Evolutionary conservation across 768 basidiomycete species (phyloP).

Genomic region (Sutorius australiensis): DNA sequence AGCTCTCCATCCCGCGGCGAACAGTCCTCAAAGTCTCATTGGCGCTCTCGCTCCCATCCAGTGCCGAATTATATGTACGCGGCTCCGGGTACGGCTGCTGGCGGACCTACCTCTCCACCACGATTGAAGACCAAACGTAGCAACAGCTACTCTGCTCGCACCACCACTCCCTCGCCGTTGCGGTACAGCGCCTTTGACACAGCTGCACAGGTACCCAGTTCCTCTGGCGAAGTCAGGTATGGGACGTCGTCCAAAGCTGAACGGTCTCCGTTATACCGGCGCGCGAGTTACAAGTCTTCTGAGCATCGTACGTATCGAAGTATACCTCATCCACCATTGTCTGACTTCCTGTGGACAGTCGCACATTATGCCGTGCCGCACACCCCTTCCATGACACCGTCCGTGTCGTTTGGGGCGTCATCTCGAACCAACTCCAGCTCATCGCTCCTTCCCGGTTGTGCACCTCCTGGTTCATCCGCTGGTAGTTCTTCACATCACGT

Average conservation of each 20-base stretch:
- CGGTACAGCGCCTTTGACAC: conserved; percentile 38
- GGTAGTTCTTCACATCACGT: conserved; percentile 40
- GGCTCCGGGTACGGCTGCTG: conserved; percentile 24
- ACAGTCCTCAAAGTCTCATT: conserved; percentile 38
- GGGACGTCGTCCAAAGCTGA: conserved; percentile 30
- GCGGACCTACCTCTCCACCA: conserved; percentile 37
- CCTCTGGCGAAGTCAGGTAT: conserved; percentile 32
- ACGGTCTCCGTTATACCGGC: conserved; percentile 38
- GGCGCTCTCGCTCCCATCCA: conserved; percentile 40
- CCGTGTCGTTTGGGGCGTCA: conserved; percentile 36
- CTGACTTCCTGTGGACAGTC: conserved; percentile 10
- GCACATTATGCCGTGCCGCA: conserved; percentile 31
- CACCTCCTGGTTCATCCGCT: conserved; percentile 37
- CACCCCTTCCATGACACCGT: conserved; percentile 31
- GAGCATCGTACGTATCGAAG: conserved; percentile 42
- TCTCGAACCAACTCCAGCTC: conserved; percentile 52
- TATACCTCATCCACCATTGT: background rate
- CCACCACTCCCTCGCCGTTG: conserved; percentile 39
- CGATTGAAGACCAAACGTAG: conserved; percentile 36
- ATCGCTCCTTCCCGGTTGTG: conserved; percentile 42
- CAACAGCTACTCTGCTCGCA: conserved; percentile 37
- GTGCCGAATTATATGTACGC: conserved; percentile 42
- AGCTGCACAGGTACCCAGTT: conserved; percentile 17
- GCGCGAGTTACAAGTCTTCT: conserved; percentile 41
- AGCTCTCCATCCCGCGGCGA: conserved; percentile 24